Conservation (phyloP, 208 protist species). For the Wallacemonas sp. region DNA sequence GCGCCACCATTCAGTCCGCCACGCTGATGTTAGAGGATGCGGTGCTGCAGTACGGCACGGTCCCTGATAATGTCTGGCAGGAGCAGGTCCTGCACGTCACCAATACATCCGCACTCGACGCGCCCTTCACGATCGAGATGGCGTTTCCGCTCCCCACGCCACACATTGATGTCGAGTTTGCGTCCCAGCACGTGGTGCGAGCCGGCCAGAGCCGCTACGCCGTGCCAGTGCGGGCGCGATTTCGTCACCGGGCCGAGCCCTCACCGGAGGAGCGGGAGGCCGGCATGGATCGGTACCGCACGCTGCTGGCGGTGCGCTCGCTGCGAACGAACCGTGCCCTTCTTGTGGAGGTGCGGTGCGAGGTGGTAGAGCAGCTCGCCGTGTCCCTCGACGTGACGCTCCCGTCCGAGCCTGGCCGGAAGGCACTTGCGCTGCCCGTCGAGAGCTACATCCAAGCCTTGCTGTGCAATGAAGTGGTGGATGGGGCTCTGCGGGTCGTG, state of each 20-base stretch:
- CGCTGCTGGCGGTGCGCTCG: conserved; percentile 57
- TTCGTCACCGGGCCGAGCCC: conserved; percentile 8
- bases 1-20: conserved; percentile 78
- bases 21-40: conserved; percentile 59
- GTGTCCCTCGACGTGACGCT: conserved; percentile 59
- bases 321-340: conserved; percentile 55
- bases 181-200: conserved; percentile 34
- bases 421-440: background rate
- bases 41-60: conserved; percentile 67
- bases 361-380: conserved; percentile 54
- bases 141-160: conserved; percentile 34
- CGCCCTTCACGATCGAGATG: conserved; percentile 61
- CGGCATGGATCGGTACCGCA: conserved; percentile 34
- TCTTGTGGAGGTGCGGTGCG: conserved; percentile 67
- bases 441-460: conserved; percentile 38
- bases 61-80: conserved; percentile 76
- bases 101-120: conserved; percentile 79
- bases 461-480: conserved; percentile 26
- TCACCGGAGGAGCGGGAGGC: conserved; percentile 1
- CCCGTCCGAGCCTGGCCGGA: background rate
- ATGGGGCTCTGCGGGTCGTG: background rate
- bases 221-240: conserved; percentile 65
- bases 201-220: conserved; percentile 54
- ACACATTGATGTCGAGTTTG: conserved; percentile 59
- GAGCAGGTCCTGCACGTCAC: conserved; percentile 57